Evolutionary conservation across 768 basidiomycete genomes (phyloP).

Genomic region (Phallus indusiatus): DNA sequence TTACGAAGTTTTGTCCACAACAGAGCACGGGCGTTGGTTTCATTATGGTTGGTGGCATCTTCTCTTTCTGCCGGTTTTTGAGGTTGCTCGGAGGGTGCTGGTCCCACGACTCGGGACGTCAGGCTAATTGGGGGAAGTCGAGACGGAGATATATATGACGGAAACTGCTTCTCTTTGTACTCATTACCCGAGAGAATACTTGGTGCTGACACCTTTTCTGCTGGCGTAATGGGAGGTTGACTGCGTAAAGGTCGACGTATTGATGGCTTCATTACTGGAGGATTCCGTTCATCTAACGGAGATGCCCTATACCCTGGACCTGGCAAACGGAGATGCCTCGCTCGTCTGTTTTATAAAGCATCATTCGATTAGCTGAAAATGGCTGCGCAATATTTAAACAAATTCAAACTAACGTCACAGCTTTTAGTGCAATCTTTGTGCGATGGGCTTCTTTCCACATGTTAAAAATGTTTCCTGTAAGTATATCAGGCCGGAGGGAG

Average conservation of each 20-base stretch:
- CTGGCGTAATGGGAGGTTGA: not conserved
- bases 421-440: conserved; percentile 65
- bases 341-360: conserved; percentile 46
- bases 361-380: conserved; percentile 9
- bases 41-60: not conserved
- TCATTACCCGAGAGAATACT: not conserved
- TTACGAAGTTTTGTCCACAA: conserved; percentile 6
- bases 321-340: conserved; percentile 71
- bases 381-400: conserved; percentile 6
- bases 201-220: not conserved
- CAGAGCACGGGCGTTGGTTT: not conserved
- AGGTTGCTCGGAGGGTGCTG: not conserved
- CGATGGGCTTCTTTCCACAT: conserved; percentile 63
- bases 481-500: not conserved
- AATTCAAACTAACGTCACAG: conserved; percentile 61
- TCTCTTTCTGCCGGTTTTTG: not conserved
- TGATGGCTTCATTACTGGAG: not conserved
- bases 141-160: not conserved
- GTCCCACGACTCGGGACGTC: not conserved
- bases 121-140: not conserved
- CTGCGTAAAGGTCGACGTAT: conserved; percentile 5
- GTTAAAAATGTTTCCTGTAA: conserved; percentile 42
- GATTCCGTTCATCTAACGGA: not conserved
- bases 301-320: conserved; percentile 2
- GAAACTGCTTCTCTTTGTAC: not conserved